A percentile compares a stretch with the other conserved stretches of the same genome.
phyloP scores from a whole-genome alignment of 495 filamentous ascomycete genomes.

The Terfezia claveryi region DNA sequence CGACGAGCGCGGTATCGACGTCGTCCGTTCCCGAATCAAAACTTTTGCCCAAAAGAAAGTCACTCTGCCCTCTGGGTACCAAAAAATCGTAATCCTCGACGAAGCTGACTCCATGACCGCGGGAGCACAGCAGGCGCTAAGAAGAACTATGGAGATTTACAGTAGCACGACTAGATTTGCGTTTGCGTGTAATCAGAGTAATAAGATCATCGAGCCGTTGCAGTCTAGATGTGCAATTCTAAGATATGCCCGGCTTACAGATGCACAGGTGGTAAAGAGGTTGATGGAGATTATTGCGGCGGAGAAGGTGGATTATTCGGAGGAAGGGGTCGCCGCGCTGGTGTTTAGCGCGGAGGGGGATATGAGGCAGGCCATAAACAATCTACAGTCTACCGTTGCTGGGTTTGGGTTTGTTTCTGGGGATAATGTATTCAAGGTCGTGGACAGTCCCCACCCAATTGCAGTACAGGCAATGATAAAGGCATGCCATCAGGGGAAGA shows the following conservation, averaged over 20 bases:
- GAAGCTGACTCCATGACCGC: conserved; percentile 97
- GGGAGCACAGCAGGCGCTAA: conserved; percentile 85
- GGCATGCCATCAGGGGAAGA: conserved; percentile 74
- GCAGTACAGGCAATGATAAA: conserved; percentile 98
- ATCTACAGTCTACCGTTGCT: conserved; percentile 83
- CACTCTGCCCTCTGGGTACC: conserved; percentile 68
- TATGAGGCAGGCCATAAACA: conserved; percentile 99
- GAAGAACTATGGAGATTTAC: conserved; percentile 98
- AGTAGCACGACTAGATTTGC: conserved; percentile 89
- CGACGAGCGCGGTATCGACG: conserved; percentile 94
- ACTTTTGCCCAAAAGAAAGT: conserved; percentile 99
- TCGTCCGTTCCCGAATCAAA: conserved; percentile 96
- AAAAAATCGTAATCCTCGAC: conserved; percentile 94
- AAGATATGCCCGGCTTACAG: conserved; percentile 77
- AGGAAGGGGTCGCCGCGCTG: conserved; percentile 84
- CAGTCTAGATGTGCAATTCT: conserved; percentile 94
- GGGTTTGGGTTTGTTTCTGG: conserved; percentile 93
- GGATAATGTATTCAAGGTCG: conserved; percentile 96
- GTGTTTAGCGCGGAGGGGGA: conserved; percentile 96
- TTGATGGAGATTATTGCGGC: conserved; percentile 79
- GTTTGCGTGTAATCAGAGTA: conserved; percentile 94
- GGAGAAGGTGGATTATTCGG: conserved; percentile 66
- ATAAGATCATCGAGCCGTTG: conserved; percentile 97
- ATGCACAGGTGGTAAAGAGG: conserved; percentile 74
- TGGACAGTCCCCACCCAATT: conserved; percentile 89